These are phyloP conservation scores for Verticillium longisporum DNA, from an alignment of 2,329 filamentous ascomycete species.

Conservation along the genomic window DNA sequence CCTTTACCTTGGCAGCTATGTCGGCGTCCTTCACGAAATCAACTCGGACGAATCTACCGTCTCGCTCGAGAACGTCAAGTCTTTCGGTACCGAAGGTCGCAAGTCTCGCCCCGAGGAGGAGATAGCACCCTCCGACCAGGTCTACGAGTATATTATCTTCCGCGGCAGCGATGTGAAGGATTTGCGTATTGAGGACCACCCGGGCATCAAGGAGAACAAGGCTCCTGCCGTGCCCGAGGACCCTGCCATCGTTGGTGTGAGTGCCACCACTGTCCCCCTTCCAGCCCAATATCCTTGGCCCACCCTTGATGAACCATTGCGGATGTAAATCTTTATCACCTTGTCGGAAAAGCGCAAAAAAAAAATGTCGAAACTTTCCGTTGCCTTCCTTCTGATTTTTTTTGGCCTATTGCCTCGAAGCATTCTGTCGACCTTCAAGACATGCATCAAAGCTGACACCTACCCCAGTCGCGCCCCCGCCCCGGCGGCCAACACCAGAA, in stretches of 20 bases:
- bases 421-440: not conserved
- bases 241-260: slow-evolving; percentile 94
- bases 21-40: slow-evolving; percentile 94
- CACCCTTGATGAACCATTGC: slow-evolving; percentile 82
- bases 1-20: slow-evolving; percentile 57
- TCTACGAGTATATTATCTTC: slow-evolving; percentile 99
- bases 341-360: slow-evolving; percentile 88
- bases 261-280: slow-evolving; percentile 33
- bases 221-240: slow-evolving; percentile 82
- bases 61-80: slow-evolving; percentile 91
- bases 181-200: slow-evolving; percentile 81
- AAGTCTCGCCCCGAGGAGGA: slow-evolving; percentile 73
- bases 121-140: slow-evolving; percentile 73
- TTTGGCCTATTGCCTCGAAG: slow-evolving; percentile 8
- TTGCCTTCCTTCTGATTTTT: slow-evolving; percentile 98
- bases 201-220: slow-evolving; percentile 66
- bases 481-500: slow-evolving; percentile 23
- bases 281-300: slow-evolving; percentile 6
- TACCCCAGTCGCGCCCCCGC: slow-evolving; percentile 31
- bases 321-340: slow-evolving; percentile 81
- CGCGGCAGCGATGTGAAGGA: slow-evolving; percentile 98
- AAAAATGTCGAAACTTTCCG: slow-evolving; percentile 91
- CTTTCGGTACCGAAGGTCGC: slow-evolving; percentile 89
- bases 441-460: slow-evolving; percentile 1
- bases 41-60: slow-evolving; percentile 96